Base-by-base conservation (phyloP, 768 basidiomycete species). In the Daedaleopsis sinensis region DNA sequence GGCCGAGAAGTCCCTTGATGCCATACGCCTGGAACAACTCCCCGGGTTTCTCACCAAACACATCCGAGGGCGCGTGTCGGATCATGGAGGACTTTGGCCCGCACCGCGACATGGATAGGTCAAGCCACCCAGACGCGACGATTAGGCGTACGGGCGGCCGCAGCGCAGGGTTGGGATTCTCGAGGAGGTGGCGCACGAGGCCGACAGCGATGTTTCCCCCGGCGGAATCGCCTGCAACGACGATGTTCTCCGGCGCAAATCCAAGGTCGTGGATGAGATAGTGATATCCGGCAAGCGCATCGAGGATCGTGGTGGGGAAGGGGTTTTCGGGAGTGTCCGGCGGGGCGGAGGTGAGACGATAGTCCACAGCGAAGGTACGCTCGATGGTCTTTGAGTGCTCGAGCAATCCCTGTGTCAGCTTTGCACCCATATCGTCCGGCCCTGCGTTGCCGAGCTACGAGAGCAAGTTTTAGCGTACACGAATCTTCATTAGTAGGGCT, bases 281-380 rank as follows among this genome's bases (percentile, higher is more conserved):
- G 52, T 81, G 74, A 71, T 93, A 94, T 8, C 87, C 91, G 2
- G 89, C 83, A 9, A 93, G 73, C 2, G 85, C 86, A 68, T 94
- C 92, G 13, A 94, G 74, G 0, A 94, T 77, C 27, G 89, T 88
- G 0, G 88, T 78, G 0, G 91, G 92, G 77, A 94, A 94, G 10
- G 90, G 82, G 61, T 86, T 78, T 5, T 73, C 73, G 16, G 77
- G 72, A 32, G 54, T 61, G 56, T 27, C 84, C 79, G 52, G 76
- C 69, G 16, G 74, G 70, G 8, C 83, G 74, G 44, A 84, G 83
- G 47, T 89, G 81, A 59, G 54, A 9, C 91, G 86, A 72, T 93
- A 94, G 73, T 93, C 92, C 50, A 90, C 67, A 15, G 82, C 81
- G 67, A 90, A 82, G 4, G 79, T 75, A 46, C 86, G 83, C 35